Base-by-base conservation (phyloP, 495 filamentous ascomycete genomes). In the Tuber borchii region DNA sequence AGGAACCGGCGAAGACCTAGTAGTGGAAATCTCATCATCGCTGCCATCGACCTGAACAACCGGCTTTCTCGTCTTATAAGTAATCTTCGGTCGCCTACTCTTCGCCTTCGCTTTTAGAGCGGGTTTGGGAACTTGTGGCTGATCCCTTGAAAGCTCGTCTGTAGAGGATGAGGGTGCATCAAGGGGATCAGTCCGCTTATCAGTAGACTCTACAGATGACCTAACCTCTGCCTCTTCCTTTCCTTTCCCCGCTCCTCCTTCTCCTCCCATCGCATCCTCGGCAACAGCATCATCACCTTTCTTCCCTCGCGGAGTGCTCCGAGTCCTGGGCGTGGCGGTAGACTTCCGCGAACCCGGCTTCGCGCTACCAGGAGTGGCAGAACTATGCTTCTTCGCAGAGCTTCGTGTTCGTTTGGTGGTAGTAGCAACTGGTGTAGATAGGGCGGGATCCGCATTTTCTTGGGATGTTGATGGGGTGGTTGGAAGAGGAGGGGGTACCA, bases 1-100 rank as follows among this genome's bases (percentile, higher is more conserved):
- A 31, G 75, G 75, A 43, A 79, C 75, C 6, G 78, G 78, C 2
- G 78, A 79, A 3, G 78, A 79, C 40, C 65, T 75, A 17, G 77
- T 78, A n/a, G 74, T 56, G 20, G 76, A 69, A 12, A 78, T 78
- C 37, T 76, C 76, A 31, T 79, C 78, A 34, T 73, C 31, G n/a
- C 56, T 56, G n/a, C 56, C 71, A 7, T 61, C 71, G 3, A 31
- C 37, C 40, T 34, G 37, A 42, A 71, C 65, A 39, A 40, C 73
- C 22, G 68, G 26, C 74, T 56, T 77, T 75, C 78, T 76, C 14
- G 78, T 78, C 65, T 79, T 79, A 37, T 79, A 79, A 39, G 78
- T 79, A 31, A 79, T 79, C 2, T 72, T 69, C 0, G 78, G 78
- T 56, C 78, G 78, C 14, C 76, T 72, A 45, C 76, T 73, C 40